These are phyloP conservation scores for Scheffersomyces quercinus DNA, from an alignment of 1,139 yeast species.

Conservation along the genomic window DNA sequence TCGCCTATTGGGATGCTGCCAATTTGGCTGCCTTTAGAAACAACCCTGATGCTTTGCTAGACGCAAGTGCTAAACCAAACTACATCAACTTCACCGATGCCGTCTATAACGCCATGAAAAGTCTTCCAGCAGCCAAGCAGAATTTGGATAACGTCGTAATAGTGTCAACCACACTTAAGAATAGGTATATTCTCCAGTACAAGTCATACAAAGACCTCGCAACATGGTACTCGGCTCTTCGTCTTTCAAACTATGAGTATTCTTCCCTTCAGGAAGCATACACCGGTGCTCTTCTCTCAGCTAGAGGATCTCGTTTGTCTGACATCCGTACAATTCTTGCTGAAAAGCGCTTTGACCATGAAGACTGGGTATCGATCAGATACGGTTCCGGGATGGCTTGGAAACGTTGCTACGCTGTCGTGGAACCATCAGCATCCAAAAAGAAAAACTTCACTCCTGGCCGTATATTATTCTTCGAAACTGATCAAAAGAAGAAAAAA, in stretches of 20 bases:
- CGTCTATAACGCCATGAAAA: constrained; percentile 71
- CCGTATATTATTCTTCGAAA: constrained; percentile 62
- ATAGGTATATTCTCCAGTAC: constrained; percentile 80
- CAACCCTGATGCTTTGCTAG: constrained; percentile 51
- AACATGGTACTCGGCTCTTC: constrained; percentile 78
- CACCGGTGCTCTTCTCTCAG: constrained; percentile 88
- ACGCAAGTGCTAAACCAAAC: constrained; percentile 70
- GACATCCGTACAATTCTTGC: constrained; percentile 85
- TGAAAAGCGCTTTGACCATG: constrained; percentile 82
- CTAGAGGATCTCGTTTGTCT: constrained; percentile 81
- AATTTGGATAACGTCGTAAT: constrained; percentile 76
- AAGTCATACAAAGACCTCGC: constrained; percentile 55
- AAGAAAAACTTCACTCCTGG: constrained; percentile 51
- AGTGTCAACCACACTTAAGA: constrained; percentile 87
- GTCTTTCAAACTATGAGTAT: constrained; percentile 79
- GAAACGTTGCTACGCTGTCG: constrained; percentile 92
- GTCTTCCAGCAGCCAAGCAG: constrained; percentile 62
- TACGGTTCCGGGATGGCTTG: constrained; percentile 98
- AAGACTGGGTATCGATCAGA: constrained; percentile 92
- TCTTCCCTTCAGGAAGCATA: constrained; percentile 88
- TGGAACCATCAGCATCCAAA: constrained; percentile 64
- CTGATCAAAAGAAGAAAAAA: constrained; percentile 63
- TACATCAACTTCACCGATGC: constrained; percentile 92
- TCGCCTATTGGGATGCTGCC: constrained; percentile 92
- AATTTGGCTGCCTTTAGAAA: constrained; percentile 57